phyloP scores from a whole-genome alignment of 1,284 basidiomycete genomes.

The Leccinum colubrinum region DNA sequence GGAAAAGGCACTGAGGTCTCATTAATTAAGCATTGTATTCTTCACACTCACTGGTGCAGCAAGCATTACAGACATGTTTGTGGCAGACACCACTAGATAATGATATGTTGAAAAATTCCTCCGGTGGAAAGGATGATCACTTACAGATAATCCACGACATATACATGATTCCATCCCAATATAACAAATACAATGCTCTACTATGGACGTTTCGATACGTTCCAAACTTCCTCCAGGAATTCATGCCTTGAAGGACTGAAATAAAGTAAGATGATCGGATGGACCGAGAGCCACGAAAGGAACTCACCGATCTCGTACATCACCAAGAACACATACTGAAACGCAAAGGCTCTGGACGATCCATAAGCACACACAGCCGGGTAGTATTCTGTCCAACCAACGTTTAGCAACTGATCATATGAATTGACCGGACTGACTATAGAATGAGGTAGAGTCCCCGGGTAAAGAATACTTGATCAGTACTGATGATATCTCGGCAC shows the following conservation, averaged over 20 bases:
- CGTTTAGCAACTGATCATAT: background rate
- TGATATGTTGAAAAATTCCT: background rate
- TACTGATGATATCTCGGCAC: background rate
- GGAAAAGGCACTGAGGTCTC: background rate
- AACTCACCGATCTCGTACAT: conserved; percentile 27
- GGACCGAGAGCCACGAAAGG: background rate
- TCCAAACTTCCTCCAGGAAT: conserved; percentile 25
- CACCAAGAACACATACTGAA: conserved; percentile 21
- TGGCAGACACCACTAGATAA: conserved; percentile 19
- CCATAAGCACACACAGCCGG: conserved; percentile 15
- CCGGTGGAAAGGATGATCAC: background rate
- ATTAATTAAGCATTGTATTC: background rate
- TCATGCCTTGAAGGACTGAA: conserved; percentile 28
- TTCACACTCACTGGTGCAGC: background rate
- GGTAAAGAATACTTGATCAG: background rate
- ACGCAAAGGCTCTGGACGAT: conserved; percentile 16
- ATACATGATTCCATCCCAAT: background rate
- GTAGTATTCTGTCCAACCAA: conserved; percentile 17
- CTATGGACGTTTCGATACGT: conserved; percentile 21
- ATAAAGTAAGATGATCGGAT: background rate
- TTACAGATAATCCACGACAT: background rate
- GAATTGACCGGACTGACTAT: conserved; percentile 15
- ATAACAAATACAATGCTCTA: conserved; percentile 18
- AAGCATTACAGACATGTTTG: background rate
- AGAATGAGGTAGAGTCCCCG: background rate